Base-by-base conservation (phyloP, 768 basidiomycete genomes). In the Tephrocybe sp. region DNA sequence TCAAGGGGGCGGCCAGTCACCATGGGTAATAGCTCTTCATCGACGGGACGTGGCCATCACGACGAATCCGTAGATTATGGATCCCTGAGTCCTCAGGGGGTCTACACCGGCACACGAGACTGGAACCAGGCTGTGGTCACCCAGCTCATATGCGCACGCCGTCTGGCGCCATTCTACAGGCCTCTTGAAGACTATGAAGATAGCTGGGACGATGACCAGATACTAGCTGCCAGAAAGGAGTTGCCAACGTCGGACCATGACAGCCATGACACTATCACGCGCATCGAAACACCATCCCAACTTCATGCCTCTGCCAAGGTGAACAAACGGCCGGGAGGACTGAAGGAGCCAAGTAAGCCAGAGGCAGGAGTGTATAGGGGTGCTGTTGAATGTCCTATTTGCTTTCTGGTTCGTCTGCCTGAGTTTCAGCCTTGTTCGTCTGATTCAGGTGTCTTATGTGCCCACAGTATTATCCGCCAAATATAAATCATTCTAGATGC, bases 401-500 rank as follows among this genome's bases (percentile, higher is more conserved):
- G 95, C 71, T 98, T 98, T 72, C 77, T 98, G 69, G 96, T 91
- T 60, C 64, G 87, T 82, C 50, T 47, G 13, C 55, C 52, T 36
- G 16, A 40, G 49, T 46, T 24, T 45, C 49, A 52, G 50, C 40
- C 62, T 60, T 61, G 60, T 67, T 9, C 13, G 16, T 34, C 15
- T 44, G 60, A 70, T 65, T 63, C 54, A 62, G 56, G 57, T 59
- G 30, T 54, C 48, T 51, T 46, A 57, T 54, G 30, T 19, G 32
- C 32, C 18, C 22, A 21, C 64, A 99, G 96, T 98, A 96, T 69
- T 99, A 98, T 64, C 97, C 97, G 19, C 79, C 89, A 38, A 96
- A 98, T 69, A 97, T 98, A 69, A 98, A 98, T 64, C 87, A 86
- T 60, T 98, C 97, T 31, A 82, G 97, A 63, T 99, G 97, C 66